phyloP scores from a whole-genome alignment of 2,329 filamentous ascomycete species.

The Chrysosporium queenslandicum region DNA sequence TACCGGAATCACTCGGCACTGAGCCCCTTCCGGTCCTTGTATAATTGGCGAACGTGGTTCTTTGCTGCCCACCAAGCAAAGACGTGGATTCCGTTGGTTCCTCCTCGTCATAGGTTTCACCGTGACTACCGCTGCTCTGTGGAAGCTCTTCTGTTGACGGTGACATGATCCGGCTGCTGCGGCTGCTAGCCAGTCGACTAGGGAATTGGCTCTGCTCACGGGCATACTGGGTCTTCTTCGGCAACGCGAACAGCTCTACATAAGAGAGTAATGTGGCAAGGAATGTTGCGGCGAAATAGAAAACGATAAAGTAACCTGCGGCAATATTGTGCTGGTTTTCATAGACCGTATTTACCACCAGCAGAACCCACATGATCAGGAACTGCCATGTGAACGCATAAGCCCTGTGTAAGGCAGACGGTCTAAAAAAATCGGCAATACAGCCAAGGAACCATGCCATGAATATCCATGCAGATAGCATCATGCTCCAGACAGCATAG shows the following conservation, averaged over 20 bases:
- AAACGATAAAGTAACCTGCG: slow-evolving; percentile 69
- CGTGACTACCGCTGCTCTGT: slow-evolving; percentile 16
- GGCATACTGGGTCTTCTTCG: slow-evolving; percentile 60
- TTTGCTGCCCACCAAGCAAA: slow-evolving; percentile 42
- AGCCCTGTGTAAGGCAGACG: slow-evolving; percentile 73
- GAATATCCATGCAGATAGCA: slow-evolving; percentile 69
- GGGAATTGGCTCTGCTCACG: slow-evolving; percentile 43
- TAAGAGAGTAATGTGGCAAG: slow-evolving; percentile 65
- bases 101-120: slow-evolving; percentile 30
- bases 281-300: slow-evolving; percentile 68
- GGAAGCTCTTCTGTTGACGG: slow-evolving; percentile 33
- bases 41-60: slow-evolving; percentile 48
- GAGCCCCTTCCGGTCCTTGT: slow-evolving; percentile 31
- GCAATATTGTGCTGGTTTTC: slow-evolving; percentile 63
- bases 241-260: slow-evolving; percentile 68
- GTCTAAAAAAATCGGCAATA: slow-evolving; percentile 66
- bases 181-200: slow-evolving; percentile 21
- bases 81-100: slow-evolving; percentile 47
- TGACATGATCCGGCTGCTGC: slow-evolving; percentile 36
- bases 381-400: slow-evolving; percentile 83
- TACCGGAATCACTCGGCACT: slow-evolving; percentile 21
- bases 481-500: slow-evolving; percentile 83
- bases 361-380: slow-evolving; percentile 57
- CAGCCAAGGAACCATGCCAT: slow-evolving; percentile 73
- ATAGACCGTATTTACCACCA: slow-evolving; percentile 64